phyloP scores from a whole-genome alignment of 768 basidiomycete genomes.

The Tulasnella sp. region DNA sequence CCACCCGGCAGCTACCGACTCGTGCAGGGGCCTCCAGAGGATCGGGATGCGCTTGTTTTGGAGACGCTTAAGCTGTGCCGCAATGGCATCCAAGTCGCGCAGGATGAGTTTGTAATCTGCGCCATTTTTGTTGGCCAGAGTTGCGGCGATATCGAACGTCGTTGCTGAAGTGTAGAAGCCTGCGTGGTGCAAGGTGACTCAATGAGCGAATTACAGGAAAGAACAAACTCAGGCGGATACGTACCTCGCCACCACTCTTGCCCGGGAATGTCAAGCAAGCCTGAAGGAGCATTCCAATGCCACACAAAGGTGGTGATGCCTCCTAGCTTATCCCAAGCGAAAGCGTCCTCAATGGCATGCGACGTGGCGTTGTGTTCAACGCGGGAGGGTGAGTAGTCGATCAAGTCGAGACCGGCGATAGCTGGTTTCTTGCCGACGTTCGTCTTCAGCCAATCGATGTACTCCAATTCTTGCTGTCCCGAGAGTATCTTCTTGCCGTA shows the following conservation, averaged over 20 bases:
- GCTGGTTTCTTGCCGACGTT: slow-evolving; percentile 30
- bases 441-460: slow-evolving; percentile 24
- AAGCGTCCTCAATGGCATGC: slow-evolving; percentile 25
- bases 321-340: slow-evolving; percentile 22
- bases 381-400: slow-evolving; percentile 29
- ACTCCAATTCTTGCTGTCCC: slow-evolving; percentile 27
- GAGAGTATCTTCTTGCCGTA: slow-evolving; percentile 29
- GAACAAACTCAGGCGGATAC: background rate
- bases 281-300: slow-evolving; percentile 31
- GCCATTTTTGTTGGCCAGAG: slow-evolving; percentile 27
- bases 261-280: slow-evolving; percentile 21
- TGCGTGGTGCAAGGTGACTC: background rate
- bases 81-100: slow-evolving; percentile 30
- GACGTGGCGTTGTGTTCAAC: slow-evolving; percentile 22
- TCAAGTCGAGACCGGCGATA: slow-evolving; percentile 29
- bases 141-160: slow-evolving; percentile 29
- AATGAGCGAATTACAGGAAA: background rate
- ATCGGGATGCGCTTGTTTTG: slow-evolving; percentile 25
- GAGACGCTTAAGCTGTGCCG: slow-evolving; percentile 23
- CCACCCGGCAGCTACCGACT: slow-evolving; percentile 26
- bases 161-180: slow-evolving; percentile 28
- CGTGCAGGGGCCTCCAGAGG: slow-evolving; percentile 30
- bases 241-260: slow-evolving; percentile 22
- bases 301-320: slow-evolving; percentile 27
- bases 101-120: slow-evolving; percentile 24